A percentile compares a stretch with the other conserved stretches of the same genome.
These are phyloP conservation scores for Talaromyces atroroseus DNA, from an alignment of 2,329 filamentous ascomycete species.

Conservation along the genomic window DNA sequence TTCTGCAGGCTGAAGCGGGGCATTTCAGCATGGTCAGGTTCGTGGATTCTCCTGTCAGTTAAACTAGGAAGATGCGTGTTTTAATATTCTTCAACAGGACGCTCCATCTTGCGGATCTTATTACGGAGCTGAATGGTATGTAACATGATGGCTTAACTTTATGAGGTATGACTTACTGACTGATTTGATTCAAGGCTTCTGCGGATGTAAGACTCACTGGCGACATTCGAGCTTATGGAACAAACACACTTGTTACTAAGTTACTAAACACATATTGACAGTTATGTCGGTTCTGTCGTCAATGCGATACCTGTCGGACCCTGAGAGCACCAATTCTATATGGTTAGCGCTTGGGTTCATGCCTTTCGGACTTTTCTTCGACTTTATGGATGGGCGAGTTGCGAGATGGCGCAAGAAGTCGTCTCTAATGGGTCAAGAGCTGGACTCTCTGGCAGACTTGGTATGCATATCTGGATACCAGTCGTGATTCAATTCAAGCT, in stretches of 20 bases:
- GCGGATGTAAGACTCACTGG: conserved; percentile 36
- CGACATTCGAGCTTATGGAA: neutral
- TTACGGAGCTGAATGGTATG: conserved; percentile 47
- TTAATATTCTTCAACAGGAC: conserved; percentile 29
- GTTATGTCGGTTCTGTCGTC: conserved; percentile 96
- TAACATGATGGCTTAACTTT: neutral
- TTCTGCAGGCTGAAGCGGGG: conserved; percentile 43
- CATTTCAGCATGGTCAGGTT: conserved; percentile 49
- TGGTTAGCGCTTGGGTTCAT: conserved; percentile 82
- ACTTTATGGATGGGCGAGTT: conserved; percentile 96
- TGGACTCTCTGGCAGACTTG: conserved; percentile 92
- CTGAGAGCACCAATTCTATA: conserved; percentile 60
- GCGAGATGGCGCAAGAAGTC: conserved; percentile 96
- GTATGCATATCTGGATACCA: conserved; percentile 48
- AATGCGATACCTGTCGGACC: conserved; percentile 77
- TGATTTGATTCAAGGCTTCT: conserved; percentile 35
- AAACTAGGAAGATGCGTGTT: conserved; percentile 12
- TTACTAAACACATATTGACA: conserved; percentile 19
- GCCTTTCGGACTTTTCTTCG: conserved; percentile 91
- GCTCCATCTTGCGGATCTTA: conserved; percentile 46
- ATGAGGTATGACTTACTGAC: conserved; percentile 17
- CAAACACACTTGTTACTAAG: neutral
- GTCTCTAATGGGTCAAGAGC: conserved; percentile 93
- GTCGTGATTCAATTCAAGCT: neutral
- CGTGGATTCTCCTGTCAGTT: conserved; percentile 15